These are phyloP conservation scores for Phytopythium montanum DNA, from an alignment of 352 stramenopile species.

Conservation along the genomic window DNA sequence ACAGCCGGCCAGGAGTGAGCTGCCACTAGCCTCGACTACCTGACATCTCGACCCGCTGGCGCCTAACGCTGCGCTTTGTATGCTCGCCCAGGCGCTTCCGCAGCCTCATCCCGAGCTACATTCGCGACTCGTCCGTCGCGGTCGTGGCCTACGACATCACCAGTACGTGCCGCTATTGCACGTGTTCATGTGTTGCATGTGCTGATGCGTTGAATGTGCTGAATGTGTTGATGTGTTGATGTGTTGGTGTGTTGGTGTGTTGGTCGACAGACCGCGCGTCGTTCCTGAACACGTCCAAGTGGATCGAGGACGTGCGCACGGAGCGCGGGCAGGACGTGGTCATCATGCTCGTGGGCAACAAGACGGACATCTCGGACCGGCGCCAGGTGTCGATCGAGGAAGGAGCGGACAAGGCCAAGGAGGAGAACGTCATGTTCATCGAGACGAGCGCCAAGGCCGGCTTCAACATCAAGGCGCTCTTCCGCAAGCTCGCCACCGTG, in stretches of 20 bases:
- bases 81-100: slow-evolving; percentile 72
- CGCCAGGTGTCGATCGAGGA: slow-evolving; percentile 97
- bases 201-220: no score
- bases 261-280: slow-evolving; percentile 90
- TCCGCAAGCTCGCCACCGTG: slow-evolving; percentile 97
- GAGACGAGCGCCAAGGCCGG: slow-evolving; percentile 98
- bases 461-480: slow-evolving; percentile 99
- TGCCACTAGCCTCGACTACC: slow-evolving; percentile 6
- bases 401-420: slow-evolving; percentile 96
- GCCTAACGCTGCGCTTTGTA: slow-evolving; percentile 3
- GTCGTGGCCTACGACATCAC: slow-evolving; percentile 99
- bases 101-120: slow-evolving; percentile 96
- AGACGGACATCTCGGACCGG: slow-evolving; percentile 98
- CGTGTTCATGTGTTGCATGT: no score
- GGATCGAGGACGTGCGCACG: slow-evolving; percentile 98
- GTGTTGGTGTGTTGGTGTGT: no score
- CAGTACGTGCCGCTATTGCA: slow-evolving; percentile 54
- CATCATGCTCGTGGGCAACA: slow-evolving; percentile 99
- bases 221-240: no score
- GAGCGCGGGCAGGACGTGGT: slow-evolving; percentile 98
- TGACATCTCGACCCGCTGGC: background rate
- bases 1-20: slow-evolving; percentile 96
- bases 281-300: slow-evolving; percentile 99
- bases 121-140: slow-evolving; percentile 98
- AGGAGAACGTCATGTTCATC: slow-evolving; percentile 99